Conservation (phyloP, 495 filamentous ascomycete species). For the Cairneyella variabilis region DNA sequence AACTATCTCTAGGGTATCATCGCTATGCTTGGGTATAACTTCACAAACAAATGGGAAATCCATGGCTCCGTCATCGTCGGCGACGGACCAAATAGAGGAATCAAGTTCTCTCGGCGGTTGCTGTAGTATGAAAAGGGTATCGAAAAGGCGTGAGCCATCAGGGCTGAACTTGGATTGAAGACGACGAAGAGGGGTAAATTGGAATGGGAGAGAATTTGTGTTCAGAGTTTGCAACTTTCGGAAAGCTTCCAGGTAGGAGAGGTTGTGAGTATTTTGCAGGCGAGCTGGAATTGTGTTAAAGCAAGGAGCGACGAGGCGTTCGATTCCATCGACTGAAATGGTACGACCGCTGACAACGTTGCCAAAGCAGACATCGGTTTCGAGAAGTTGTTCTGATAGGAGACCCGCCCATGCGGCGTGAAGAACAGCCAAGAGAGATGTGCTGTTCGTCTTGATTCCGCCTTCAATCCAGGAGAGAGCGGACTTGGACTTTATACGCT, state of each 20-base stretch:
- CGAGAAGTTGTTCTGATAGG: constrained; percentile 46
- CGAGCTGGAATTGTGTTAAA: constrained; percentile 88
- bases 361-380: constrained; percentile 73
- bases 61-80: constrained; percentile 69
- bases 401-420: constrained; percentile 67
- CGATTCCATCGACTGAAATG: constrained; percentile 56
- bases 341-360: constrained; percentile 74
- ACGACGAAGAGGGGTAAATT: constrained; percentile 64
- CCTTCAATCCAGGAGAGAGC: constrained; percentile 43
- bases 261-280: constrained; percentile 32
- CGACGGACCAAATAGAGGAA: constrained; percentile 56
- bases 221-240: constrained; percentile 54
- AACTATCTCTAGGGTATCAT: constrained; percentile 40
- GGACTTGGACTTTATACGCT: constrained; percentile 13
- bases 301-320: constrained; percentile 74
- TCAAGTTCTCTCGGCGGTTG: constrained; percentile 48
- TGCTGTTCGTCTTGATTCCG: constrained; percentile 45
- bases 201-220: constrained; percentile 53
- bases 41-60: constrained; percentile 71
- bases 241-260: constrained; percentile 28
- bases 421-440: constrained; percentile 58
- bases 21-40: constrained; percentile 48
- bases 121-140: constrained; percentile 74
- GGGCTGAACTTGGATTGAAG: constrained; percentile 46
- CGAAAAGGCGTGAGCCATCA: constrained; percentile 55